These are phyloP conservation scores for Sporisorium graminicola DNA, from an alignment of 1,284 basidiomycete species.

Conservation along the genomic window DNA sequence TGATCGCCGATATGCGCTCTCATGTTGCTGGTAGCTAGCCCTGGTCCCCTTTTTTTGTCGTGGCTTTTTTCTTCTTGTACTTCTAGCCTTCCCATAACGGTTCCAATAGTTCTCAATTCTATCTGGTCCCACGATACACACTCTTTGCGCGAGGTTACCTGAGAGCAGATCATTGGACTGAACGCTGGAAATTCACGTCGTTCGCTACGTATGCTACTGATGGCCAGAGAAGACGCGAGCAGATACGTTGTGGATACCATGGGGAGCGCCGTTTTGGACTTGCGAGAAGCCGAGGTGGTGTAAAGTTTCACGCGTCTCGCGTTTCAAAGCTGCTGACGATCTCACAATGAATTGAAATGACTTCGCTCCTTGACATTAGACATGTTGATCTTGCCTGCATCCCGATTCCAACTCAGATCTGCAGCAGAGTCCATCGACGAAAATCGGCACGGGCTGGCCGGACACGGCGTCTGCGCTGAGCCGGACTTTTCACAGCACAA, in stretches of 20 bases:
- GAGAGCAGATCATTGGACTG: background rate
- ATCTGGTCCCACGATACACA: constrained; percentile 34
- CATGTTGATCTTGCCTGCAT: background rate
- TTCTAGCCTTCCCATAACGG: constrained; percentile 44
- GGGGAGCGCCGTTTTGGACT: background rate
- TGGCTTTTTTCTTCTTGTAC: constrained; percentile 44
- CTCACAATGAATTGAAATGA: background rate
- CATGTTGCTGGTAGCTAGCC: constrained; percentile 59
- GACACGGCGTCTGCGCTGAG: constrained; percentile 13
- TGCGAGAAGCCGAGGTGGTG: background rate
- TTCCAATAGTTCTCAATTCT: constrained; percentile 40
- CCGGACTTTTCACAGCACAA: constrained; percentile 19
- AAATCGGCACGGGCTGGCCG: constrained; percentile 5
- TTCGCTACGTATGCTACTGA: background rate
- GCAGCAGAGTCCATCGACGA: background rate
- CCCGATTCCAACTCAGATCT: constrained; percentile 1
- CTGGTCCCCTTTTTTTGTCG: constrained; percentile 46
- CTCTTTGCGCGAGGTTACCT: background rate
- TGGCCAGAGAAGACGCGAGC: background rate
- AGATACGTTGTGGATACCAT: background rate
- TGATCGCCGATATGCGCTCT: constrained; percentile 51
- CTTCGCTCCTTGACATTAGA: background rate
- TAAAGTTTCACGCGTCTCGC: constrained; percentile 1
- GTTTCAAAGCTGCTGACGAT: background rate
- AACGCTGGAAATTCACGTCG: too few species aligned